Conservation (phyloP, 441 rosid genomes). For the Rhodomyrtus psidioides region DNA sequence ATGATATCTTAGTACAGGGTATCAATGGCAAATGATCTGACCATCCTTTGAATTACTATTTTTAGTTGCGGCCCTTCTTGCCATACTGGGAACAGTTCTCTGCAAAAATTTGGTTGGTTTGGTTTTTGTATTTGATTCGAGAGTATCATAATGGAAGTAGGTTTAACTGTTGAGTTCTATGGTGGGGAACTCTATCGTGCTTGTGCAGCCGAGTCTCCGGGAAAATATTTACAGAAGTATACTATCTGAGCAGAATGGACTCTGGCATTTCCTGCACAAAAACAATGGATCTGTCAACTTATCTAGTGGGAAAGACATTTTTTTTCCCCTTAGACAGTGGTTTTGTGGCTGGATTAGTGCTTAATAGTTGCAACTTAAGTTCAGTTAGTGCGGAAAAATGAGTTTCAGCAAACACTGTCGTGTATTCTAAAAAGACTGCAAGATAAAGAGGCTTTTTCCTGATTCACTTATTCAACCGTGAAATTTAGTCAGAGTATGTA, state of each 20-base stretch:
- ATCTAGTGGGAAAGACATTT: not conserved
- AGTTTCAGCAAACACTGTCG: not conserved
- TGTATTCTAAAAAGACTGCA: not conserved
- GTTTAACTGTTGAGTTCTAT: not conserved
- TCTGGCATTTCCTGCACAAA: not conserved
- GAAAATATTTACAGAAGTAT: not conserved
- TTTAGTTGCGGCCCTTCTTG: not conserved
- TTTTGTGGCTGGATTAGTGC: not conserved
- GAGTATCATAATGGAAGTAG: not conserved
- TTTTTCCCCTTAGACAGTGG: not conserved
- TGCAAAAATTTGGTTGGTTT: not conserved
- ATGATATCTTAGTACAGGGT: not conserved
- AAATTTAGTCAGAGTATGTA: not conserved
- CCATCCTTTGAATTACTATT: not conserved
- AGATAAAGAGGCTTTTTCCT: not conserved
- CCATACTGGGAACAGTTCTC: not conserved
- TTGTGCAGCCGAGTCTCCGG: not conserved
- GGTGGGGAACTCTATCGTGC: not conserved
- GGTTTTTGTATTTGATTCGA: not conserved
- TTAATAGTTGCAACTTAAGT: not conserved
- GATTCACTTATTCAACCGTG: not conserved
- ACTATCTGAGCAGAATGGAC: not conserved
- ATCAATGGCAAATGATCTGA: not conserved
- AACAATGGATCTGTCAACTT: not conserved
- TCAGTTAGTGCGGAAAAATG: not conserved